These are phyloP conservation scores for Linum tenue DNA, from an alignment of 345 rosid species.

Conservation along the genomic window DNA sequence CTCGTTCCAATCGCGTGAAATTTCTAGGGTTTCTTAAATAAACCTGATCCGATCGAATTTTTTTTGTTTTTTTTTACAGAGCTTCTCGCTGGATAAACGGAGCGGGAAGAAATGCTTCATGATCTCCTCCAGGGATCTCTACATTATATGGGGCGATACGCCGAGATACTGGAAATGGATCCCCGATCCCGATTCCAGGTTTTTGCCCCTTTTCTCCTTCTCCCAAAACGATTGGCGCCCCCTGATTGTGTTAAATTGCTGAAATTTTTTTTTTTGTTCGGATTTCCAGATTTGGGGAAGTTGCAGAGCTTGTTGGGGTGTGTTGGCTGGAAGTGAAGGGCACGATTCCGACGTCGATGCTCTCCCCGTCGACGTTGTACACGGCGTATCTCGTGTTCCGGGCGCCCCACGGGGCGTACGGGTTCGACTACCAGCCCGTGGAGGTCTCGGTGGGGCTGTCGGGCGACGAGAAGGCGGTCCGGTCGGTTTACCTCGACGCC, in stretches of 20 bases:
- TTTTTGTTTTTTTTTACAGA: conserved; percentile 8
- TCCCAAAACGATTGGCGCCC: background rate
- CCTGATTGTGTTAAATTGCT: no score
- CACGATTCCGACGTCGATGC: conserved; percentile 11
- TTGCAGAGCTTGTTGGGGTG: conserved; percentile 18
- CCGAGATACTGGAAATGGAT: conserved; percentile 50
- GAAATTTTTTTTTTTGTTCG: background rate
- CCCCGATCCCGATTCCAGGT: conserved; percentile 29
- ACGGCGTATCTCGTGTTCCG: conserved; percentile 30
- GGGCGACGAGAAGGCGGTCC: background rate
- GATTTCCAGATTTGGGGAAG: conserved; percentile 19
- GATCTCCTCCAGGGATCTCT: conserved; percentile 44
- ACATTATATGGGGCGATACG: conserved; percentile 46
- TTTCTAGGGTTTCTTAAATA: background rate
- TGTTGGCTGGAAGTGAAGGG: conserved; percentile 28
- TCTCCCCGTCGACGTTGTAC: conserved; percentile 25
- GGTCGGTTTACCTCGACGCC: conserved; percentile 10
- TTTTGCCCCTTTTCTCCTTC: background rate
- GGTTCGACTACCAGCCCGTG: conserved; percentile 10
- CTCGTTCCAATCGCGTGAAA: no score
- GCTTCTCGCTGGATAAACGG: conserved; percentile 41
- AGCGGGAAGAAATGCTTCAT: conserved; percentile 57
- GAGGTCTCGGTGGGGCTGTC: conserved; percentile 16
- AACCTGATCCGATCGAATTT: background rate
- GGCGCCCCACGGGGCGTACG: background rate